These are phyloP conservation scores for Salix caprea DNA, from an alignment of 345 rosid species.

Conservation along the genomic window DNA sequence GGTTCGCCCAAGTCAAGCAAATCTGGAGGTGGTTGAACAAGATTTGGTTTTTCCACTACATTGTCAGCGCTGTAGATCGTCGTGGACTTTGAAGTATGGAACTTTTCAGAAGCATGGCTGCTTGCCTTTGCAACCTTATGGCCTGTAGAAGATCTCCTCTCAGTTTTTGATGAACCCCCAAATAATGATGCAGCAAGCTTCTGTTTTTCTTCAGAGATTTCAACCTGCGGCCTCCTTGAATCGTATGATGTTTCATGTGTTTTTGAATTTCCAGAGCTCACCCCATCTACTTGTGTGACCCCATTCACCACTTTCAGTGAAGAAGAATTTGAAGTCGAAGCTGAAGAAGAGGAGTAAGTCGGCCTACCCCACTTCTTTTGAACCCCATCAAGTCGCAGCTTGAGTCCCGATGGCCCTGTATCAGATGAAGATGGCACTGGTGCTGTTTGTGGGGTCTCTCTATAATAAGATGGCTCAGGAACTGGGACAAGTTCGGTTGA, in stretches of 20 bases:
- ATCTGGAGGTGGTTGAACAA: constrained; percentile 71
- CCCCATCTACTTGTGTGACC: constrained; percentile 33
- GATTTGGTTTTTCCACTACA: constrained; percentile 32
- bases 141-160: constrained; percentile 54
- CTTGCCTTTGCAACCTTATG: constrained; percentile 49
- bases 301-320: constrained; percentile 52
- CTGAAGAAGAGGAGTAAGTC: constrained; percentile 44
- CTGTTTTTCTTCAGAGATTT: constrained; percentile 79
- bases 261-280: constrained; percentile 42
- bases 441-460: constrained; percentile 46
- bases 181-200: constrained; percentile 97
- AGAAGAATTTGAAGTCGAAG: constrained; percentile 47
- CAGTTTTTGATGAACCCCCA: constrained; percentile 69
- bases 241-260: constrained; percentile 45
- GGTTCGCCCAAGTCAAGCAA: constrained; percentile 87
- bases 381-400: constrained; percentile 89
- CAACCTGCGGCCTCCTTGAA: constrained; percentile 57
- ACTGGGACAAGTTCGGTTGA: constrained; percentile 70
- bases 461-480: constrained; percentile 57
- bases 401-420: constrained; percentile 56
- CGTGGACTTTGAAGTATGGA: constrained; percentile 20
- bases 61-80: constrained; percentile 3
- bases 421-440: constrained; percentile 44
- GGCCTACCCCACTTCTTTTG: constrained; percentile 94
- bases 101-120: constrained; percentile 34